A percentile compares a stretch with the other conserved stretches of the same genome.
Evolutionary conservation across 768 basidiomycete species (phyloP).

Genomic region (Pisolithus microcarpus): DNA sequence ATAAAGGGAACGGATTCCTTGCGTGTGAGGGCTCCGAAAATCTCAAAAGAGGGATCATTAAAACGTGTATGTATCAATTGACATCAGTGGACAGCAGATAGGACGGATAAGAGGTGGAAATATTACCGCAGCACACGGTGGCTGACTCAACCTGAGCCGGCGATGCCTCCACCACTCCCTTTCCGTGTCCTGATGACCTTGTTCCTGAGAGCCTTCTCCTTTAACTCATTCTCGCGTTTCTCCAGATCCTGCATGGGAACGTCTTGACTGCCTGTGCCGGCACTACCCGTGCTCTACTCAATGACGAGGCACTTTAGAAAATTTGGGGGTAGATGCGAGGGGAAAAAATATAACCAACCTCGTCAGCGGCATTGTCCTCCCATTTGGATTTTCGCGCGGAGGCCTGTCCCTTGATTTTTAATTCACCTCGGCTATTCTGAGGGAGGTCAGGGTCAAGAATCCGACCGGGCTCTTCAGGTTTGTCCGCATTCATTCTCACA

Average conservation of each 20-base stretch:
- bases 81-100: conserved; percentile 17
- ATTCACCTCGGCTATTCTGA: conserved; percentile 36
- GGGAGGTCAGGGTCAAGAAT: conserved; percentile 25
- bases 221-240: conserved; percentile 69
- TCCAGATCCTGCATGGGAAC: conserved; percentile 43
- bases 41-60: neutral
- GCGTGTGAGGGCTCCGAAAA: neutral
- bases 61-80: neutral
- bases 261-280: neutral
- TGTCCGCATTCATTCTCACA: conserved; percentile 18
- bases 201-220: conserved; percentile 74
- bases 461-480: conserved; percentile 15
- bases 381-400: conserved; percentile 45
- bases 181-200: conserved; percentile 74
- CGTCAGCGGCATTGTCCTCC: conserved; percentile 36
- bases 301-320: conserved; percentile 8
- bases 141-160: conserved; percentile 16
- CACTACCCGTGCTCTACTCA: conserved; percentile 16
- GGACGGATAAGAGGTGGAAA: conserved; percentile 9
- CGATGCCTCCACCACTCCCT: conserved; percentile 24
- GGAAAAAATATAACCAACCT: conserved; percentile 11
- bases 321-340: neutral
- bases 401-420: conserved; percentile 73
- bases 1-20: neutral
- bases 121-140: conserved; percentile 13